A percentile compares a stretch with the other conserved stretches of the same genome.
phyloP scores from a whole-genome alignment of 1,139 yeast species.

The Yamadazyma siamensis region DNA sequence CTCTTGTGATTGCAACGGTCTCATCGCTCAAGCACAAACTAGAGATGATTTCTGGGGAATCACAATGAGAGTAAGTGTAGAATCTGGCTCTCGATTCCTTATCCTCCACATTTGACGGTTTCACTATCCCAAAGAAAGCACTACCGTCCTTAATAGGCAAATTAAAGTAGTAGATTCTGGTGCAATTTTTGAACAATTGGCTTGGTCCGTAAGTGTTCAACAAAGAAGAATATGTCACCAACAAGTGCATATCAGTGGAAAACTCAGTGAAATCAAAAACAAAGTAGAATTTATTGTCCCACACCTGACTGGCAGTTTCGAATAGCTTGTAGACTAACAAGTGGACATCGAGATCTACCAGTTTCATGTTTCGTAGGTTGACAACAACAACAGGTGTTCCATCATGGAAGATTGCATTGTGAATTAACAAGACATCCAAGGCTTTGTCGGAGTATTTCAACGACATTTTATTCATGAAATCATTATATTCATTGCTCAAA shows the following conservation, averaged over 20 bases:
- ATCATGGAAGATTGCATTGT: constrained; percentile 64
- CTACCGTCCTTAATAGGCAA: constrained; percentile 43
- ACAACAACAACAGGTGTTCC: constrained; percentile 70
- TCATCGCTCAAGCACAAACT: constrained; percentile 47
- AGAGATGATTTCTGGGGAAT: constrained; percentile 46
- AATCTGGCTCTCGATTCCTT: constrained; percentile 21
- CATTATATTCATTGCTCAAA: constrained; percentile 47
- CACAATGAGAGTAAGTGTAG: constrained; percentile 42
- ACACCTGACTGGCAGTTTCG: constrained; percentile 67
- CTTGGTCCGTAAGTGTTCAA: constrained; percentile 44
- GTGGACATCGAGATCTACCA: constrained; percentile 50
- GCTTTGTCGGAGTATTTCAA: constrained; percentile 48
- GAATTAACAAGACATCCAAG: constrained; percentile 46
- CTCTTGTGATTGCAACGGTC: constrained; percentile 39
- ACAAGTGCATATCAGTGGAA: constrained; percentile 25
- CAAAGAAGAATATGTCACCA: constrained; percentile 23
- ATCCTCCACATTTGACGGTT: constrained; percentile 12
- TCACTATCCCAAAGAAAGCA: constrained; percentile 12
- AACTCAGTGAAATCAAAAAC: constrained; percentile 72
- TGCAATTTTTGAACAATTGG: constrained; percentile 52
- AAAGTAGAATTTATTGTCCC: constrained; percentile 65
- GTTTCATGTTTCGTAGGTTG: constrained; percentile 41
- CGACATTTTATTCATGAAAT: constrained; percentile 71
- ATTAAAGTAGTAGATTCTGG: constrained; percentile 57
- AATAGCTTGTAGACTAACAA: constrained; percentile 58